Evolutionary conservation across 192 early-diverging fungal species (phyloP).

Genomic region (Coemansia sp.): DNA sequence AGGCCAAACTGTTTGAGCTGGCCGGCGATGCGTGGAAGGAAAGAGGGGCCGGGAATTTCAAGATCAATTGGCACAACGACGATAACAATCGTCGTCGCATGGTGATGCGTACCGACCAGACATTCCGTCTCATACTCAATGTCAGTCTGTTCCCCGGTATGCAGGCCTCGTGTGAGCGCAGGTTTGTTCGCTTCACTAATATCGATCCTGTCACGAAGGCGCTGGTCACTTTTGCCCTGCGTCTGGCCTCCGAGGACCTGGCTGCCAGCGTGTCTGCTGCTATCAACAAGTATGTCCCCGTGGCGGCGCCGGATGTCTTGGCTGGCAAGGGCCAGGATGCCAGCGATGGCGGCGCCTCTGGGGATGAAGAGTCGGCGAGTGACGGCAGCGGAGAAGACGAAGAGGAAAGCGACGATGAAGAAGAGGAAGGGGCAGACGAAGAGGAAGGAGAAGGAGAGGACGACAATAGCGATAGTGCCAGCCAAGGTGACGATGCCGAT

Average conservation of each 20-base stretch:
- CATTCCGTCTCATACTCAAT: slow-evolving; percentile 51
- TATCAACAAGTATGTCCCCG: slow-evolving; percentile 19
- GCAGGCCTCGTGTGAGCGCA: slow-evolving; percentile 28
- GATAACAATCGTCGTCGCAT: slow-evolving; percentile 19
- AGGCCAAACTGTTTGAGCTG: slow-evolving; percentile 53
- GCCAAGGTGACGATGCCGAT: slow-evolving; percentile 1
- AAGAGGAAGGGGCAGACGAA: background rate
- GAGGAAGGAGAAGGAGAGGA: background rate
- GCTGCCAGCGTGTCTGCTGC: slow-evolving; percentile 20
- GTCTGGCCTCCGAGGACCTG: slow-evolving; percentile 30
- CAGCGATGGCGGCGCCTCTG: slow-evolving; percentile 7
- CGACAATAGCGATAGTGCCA: slow-evolving; percentile 9
- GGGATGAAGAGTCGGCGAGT: background rate
- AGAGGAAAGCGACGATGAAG: background rate
- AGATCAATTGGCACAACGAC: slow-evolving; percentile 40
- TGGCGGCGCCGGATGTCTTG: background rate
- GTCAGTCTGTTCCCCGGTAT: slow-evolving; percentile 40
- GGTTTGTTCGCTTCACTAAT: slow-evolving; percentile 44
- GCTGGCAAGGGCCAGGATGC: background rate
- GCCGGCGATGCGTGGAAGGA: slow-evolving; percentile 44
- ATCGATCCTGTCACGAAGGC: slow-evolving; percentile 25
- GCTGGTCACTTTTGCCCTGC: slow-evolving; percentile 29
- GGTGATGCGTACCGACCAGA: slow-evolving; percentile 54
- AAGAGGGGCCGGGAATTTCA: slow-evolving; percentile 51
- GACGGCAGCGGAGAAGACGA: background rate